A percentile compares a stretch with the other conserved stretches of the same genome.
phyloP scores from a whole-genome alignment of 176 grass and related monocot genomes.

The Typha latifolia region DNA sequence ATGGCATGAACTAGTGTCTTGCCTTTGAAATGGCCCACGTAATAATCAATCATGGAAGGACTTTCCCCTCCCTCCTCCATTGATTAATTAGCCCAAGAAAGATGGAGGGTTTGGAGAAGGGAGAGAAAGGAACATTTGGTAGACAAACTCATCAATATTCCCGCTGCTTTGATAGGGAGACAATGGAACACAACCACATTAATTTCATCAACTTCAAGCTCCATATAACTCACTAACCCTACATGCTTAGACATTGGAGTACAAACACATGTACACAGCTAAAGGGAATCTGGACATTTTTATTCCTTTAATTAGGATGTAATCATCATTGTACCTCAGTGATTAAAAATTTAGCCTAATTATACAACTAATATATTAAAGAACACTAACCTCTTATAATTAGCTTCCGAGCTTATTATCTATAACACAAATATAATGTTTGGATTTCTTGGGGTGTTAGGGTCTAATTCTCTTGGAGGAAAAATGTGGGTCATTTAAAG shows the following conservation, averaged over 20 bases:
- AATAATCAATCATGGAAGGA: background rate
- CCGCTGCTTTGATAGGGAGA: slow-evolving; percentile 50
- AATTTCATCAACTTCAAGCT: slow-evolving; percentile 21
- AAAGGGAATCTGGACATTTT: background rate
- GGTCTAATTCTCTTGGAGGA: no score
- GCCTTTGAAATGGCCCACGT: no score
- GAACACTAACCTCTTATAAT: no score
- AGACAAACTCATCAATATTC: slow-evolving; percentile 50
- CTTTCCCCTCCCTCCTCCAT: no score
- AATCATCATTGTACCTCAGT: no score
- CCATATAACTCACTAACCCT: slow-evolving; percentile 15
- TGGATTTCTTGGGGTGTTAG: background rate
- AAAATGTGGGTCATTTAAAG: no score
- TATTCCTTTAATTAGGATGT: background rate
- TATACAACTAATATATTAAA: no score
- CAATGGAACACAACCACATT: slow-evolving; percentile 26
- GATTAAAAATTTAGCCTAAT: no score
- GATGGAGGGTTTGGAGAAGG: background rate
- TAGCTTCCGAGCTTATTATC: no score
- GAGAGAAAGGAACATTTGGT: background rate
- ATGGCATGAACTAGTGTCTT: no score
- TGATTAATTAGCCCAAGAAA: slow-evolving; percentile 19
- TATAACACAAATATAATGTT: background rate
- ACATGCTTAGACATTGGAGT: background rate
- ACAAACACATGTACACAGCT: background rate